These are phyloP conservation scores for Polyporus arcularius DNA, from an alignment of 768 basidiomycete species.

Conservation along the genomic window DNA sequence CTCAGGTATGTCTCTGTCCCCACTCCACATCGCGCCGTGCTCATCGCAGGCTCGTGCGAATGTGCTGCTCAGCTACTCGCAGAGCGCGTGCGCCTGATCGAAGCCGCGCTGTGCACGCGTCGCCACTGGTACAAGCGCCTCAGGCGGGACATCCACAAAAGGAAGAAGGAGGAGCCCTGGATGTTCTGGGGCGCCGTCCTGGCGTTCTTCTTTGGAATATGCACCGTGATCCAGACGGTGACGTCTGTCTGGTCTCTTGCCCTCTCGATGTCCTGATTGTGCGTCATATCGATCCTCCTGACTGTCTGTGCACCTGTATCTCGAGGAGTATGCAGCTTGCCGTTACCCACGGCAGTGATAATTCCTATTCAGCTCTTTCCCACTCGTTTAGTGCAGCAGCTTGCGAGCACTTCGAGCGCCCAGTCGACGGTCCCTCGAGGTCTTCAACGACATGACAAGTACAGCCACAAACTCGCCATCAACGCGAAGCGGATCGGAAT, in stretches of 20 bases:
- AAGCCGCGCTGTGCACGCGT: slow-evolving; percentile 4
- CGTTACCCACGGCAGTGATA: too few relatives aligned
- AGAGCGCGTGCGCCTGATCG: slow-evolving; percentile 4
- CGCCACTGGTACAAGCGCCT: slow-evolving; percentile 15
- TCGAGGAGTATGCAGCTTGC: too few relatives aligned
- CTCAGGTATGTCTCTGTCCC: slow-evolving; percentile 2
- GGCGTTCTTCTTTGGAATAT: slow-evolving; percentile 20
- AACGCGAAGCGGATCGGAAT: too few relatives aligned
- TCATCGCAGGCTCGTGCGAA: background rate
- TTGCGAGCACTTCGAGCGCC: too few relatives aligned
- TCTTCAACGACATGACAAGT: too few relatives aligned
- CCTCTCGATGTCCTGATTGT: background rate
- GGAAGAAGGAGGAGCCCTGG: slow-evolving; percentile 19
- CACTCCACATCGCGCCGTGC: background rate
- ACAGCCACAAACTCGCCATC: too few relatives aligned
- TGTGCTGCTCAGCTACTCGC: slow-evolving; percentile 6
- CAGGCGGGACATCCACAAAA: slow-evolving; percentile 14
- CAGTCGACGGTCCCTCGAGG: too few relatives aligned
- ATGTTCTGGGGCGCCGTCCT: slow-evolving; percentile 21
- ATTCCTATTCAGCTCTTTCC: too few relatives aligned
- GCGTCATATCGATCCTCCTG: too few relatives aligned
- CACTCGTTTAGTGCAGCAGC: too few relatives aligned
- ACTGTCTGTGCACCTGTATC: too few relatives aligned
- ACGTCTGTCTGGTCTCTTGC: slow-evolving; percentile 17
- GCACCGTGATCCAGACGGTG: slow-evolving; percentile 21